A percentile compares a stretch with the other conserved stretches of the same genome.
Conservation (phyloP, 768 basidiomycete genomes). For the Wakefieldia striispora region DNA sequence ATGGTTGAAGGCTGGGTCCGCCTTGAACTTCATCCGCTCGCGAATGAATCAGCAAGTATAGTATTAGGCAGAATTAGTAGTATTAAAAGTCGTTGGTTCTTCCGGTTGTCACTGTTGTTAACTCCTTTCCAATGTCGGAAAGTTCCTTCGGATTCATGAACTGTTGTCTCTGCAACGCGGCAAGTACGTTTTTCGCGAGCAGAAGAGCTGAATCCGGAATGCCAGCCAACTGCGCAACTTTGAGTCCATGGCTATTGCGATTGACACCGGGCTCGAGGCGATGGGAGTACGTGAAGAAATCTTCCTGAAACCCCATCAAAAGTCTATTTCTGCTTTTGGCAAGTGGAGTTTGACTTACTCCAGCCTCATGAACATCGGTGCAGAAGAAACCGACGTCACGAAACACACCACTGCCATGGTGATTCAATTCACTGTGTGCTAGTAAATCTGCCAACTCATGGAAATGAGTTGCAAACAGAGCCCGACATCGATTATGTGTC, state of each 20-base stretch:
- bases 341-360: conserved; percentile 44
- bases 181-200: conserved; percentile 57
- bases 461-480: conserved; percentile 99
- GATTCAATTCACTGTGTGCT: conserved; percentile 46
- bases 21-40: conserved; percentile 84
- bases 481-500: conserved; percentile 66
- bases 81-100: neutral
- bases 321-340: neutral
- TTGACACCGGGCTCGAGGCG: conserved; percentile 81
- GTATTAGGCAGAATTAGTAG: neutral
- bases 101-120: conserved; percentile 16
- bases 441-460: conserved; percentile 90
- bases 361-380: conserved; percentile 78
- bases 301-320: conserved; percentile 46
- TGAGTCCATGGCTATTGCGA: conserved; percentile 85
- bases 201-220: conserved; percentile 64
- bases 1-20: conserved; percentile 88
- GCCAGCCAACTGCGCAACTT: conserved; percentile 85
- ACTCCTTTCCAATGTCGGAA: conserved; percentile 30
- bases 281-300: conserved; percentile 82
- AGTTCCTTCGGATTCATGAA: conserved; percentile 29
- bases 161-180: conserved; percentile 33
- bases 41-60: conserved; percentile 31
- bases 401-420: conserved; percentile 48
- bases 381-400: conserved; percentile 78